Evolutionary conservation across 2,329 filamentous ascomycete genomes (phyloP).

Genomic region (Diaporthe citrichinensis): DNA sequence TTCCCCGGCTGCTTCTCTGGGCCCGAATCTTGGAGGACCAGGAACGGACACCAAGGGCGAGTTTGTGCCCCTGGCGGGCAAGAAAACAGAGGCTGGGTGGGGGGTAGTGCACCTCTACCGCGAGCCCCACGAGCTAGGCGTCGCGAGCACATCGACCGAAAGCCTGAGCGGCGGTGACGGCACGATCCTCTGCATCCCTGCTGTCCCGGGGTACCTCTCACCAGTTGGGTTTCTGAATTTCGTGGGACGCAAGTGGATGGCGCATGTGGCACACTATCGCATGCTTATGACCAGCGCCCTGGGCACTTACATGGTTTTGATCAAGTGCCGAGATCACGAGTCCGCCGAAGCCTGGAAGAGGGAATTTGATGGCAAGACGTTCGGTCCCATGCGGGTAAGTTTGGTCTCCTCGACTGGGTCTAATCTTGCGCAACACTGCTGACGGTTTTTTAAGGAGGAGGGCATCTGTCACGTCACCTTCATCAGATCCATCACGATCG

Average conservation of each 20-base stretch:
- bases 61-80: conserved; percentile 79
- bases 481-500: conserved; percentile 91
- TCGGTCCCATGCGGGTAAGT: conserved; percentile 88
- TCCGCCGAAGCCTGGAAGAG: conserved; percentile 84
- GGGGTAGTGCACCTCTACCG: conserved; percentile 95
- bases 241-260: conserved; percentile 87
- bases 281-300: conserved; percentile 92
- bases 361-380: conserved; percentile 93
- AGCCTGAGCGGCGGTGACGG: conserved; percentile 44
- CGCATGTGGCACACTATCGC: conserved; percentile 91
- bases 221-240: conserved; percentile 93
- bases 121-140: conserved; percentile 77
- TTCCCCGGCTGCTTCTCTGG: conserved; percentile 56
- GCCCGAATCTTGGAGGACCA: conserved; percentile 68
- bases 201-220: conserved; percentile 94
- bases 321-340: conserved; percentile 87
- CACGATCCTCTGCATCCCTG: conserved; percentile 91
- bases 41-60: conserved; percentile 87
- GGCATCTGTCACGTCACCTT: conserved; percentile 91
- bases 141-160: conserved; percentile 47
- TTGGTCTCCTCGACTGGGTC: conserved; percentile 42
- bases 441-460: conserved; percentile 74
- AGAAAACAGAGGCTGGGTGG: conserved; percentile 86
- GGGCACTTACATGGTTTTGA: conserved; percentile 94
- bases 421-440: conserved; percentile 37